phyloP scores from a whole-genome alignment of 2,329 filamentous ascomycete genomes.

The Fusarium sp. region DNA sequence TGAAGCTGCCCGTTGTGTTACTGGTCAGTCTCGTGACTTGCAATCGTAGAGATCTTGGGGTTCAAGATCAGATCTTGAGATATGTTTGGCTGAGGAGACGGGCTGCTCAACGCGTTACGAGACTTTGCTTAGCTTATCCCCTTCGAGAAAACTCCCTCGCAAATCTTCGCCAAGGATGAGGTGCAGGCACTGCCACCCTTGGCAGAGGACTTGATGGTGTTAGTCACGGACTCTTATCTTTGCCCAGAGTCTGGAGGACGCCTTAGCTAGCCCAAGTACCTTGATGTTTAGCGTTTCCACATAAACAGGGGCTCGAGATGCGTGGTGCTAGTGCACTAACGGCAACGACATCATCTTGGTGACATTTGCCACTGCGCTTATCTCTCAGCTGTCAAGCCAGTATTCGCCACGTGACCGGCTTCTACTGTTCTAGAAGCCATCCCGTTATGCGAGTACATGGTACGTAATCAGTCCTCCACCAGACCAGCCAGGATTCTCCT shows the following conservation, averaged over 20 bases:
- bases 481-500: slow-evolving; percentile 30
- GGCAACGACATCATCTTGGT: background rate
- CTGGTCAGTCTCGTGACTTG: slow-evolving; percentile 32
- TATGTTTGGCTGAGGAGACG: slow-evolving; percentile 13
- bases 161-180: slow-evolving; percentile 31
- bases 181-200: slow-evolving; percentile 42
- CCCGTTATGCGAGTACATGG: slow-evolving; percentile 33
- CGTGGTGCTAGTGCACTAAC: slow-evolving; percentile 26
- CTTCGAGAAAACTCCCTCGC: slow-evolving; percentile 18
- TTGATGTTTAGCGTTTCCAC: slow-evolving; percentile 16
- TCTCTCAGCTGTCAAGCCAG: background rate
- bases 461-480: slow-evolving; percentile 38
- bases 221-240: slow-evolving; percentile 33
- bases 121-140: background rate
- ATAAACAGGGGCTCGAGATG: slow-evolving; percentile 2
- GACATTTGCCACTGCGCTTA: background rate
- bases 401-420: slow-evolving; percentile 22
- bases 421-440: slow-evolving; percentile 38
- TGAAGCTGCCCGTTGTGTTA: background rate
- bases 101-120: slow-evolving; percentile 16
- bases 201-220: slow-evolving; percentile 30
- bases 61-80: slow-evolving; percentile 37
- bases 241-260: slow-evolving; percentile 20
- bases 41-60: slow-evolving; percentile 33
- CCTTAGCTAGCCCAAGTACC: slow-evolving; percentile 40